Evolutionary conservation across 2,329 filamentous ascomycete species (phyloP).

Genomic region (Pseudogymnoascus sp.): DNA sequence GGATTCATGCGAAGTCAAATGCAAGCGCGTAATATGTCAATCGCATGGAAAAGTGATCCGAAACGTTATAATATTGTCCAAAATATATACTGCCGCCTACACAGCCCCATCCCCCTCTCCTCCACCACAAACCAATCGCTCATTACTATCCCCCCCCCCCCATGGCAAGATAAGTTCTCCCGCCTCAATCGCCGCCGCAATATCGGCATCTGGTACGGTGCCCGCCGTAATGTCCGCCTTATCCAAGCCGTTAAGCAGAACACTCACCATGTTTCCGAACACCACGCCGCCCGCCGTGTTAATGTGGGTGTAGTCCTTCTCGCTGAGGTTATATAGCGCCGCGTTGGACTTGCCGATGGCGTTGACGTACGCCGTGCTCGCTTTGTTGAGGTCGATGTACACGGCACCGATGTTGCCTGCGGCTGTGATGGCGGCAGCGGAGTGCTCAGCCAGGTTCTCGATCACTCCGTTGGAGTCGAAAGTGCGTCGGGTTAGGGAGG

Average conservation of each 20-base stretch:
- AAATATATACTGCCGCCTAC: background rate
- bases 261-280: conserved; percentile 39
- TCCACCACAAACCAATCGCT: background rate
- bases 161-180: conserved; percentile 13
- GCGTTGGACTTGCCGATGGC: conserved; percentile 35
- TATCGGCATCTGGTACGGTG: conserved; percentile 12
- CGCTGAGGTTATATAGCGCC: conserved; percentile 33
- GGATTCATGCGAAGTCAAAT: no score
- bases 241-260: conserved; percentile 24
- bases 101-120: background rate
- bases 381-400: conserved; percentile 37
- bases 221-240: conserved; percentile 3
- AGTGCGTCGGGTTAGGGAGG: conserved; percentile 35
- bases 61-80: background rate
- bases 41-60: no score
- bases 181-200: conserved; percentile 13
- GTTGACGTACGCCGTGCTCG: conserved; percentile 36
- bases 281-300: conserved; percentile 36
- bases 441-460: conserved; percentile 33
- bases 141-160: background rate
- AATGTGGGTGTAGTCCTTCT: conserved; percentile 41
- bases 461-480: conserved; percentile 33
- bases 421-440: conserved; percentile 31
- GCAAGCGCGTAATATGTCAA: no score
- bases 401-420: conserved; percentile 27